Conservation (phyloP, 1,284 basidiomycete genomes). For the Dichomitus squalens region DNA sequence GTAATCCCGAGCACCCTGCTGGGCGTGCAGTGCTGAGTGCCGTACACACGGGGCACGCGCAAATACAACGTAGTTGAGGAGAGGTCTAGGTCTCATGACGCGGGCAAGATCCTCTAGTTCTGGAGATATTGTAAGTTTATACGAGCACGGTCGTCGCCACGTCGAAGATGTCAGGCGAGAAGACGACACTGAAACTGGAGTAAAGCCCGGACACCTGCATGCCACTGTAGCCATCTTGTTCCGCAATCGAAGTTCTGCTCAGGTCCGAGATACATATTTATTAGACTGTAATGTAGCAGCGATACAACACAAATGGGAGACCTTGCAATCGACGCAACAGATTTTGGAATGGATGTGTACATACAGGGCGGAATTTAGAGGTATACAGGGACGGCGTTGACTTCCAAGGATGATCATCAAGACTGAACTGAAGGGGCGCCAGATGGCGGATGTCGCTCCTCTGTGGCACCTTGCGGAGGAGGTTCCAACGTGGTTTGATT, state of each 20-base stretch:
- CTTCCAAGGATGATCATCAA: not conserved
- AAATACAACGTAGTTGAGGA: not conserved
- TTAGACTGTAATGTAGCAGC: conserved; percentile 10
- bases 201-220: not conserved
- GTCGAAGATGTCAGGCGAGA: not conserved
- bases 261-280: conserved; percentile 7
- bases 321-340: not conserved
- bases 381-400: not conserved
- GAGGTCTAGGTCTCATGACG: too few relatives aligned
- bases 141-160: not conserved
- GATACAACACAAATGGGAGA: conserved; percentile 1
- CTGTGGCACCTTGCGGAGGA: not conserved
- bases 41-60: not conserved
- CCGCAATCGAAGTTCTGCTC: not conserved
- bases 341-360: not conserved
- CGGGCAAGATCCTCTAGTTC: too few relatives aligned
- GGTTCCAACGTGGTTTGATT: not conserved
- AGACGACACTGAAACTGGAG: not conserved
- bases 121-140: conserved; percentile 1
- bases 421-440: not conserved
- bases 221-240: conserved; percentile 3
- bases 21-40: not conserved
- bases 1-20: not conserved
- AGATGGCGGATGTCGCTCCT: not conserved
- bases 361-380: not conserved